These are phyloP conservation scores for Athelia psychrophila DNA, from an alignment of 1,284 basidiomycete species.

Conservation along the genomic window DNA sequence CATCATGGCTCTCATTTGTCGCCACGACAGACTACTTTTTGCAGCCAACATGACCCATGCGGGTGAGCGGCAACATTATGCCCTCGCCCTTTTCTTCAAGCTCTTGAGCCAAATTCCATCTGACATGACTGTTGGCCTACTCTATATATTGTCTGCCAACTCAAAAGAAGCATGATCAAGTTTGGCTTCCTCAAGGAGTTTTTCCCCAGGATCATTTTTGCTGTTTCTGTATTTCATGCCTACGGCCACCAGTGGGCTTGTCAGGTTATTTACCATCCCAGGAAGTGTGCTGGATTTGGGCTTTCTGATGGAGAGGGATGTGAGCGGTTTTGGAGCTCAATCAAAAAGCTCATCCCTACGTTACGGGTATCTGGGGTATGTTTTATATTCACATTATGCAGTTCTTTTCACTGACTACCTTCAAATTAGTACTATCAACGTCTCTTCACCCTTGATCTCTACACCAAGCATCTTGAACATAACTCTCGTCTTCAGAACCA, in stretches of 20 bases:
- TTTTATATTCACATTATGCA: too few species aligned
- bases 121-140: conserved; percentile 9
- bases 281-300: conserved; percentile 16
- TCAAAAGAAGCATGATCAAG: conserved; percentile 10
- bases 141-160: conserved; percentile 20
- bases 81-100: conserved; percentile 12
- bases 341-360: conserved; percentile 13
- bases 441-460: conserved; percentile 8
- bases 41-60: conserved; percentile 17
- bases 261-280: conserved; percentile 21
- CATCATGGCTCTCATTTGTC: conserved; percentile 20
- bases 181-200: conserved; percentile 5
- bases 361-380: conserved; percentile 11
- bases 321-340: conserved; percentile 18
- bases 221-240: conserved; percentile 17
- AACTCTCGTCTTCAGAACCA: not conserved
- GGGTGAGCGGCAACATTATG: conserved; percentile 21
- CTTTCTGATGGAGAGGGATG: conserved; percentile 21
- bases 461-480: conserved; percentile 5
- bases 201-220: conserved; percentile 10
- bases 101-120: conserved; percentile 18
- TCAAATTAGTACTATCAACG: conserved; percentile 8
- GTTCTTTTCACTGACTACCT: not conserved
- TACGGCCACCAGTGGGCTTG: conserved; percentile 22
- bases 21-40: conserved; percentile 19